Evolutionary conservation across 495 filamentous ascomycete species (phyloP).

Genomic region (Hyaloscypha variabilis): DNA sequence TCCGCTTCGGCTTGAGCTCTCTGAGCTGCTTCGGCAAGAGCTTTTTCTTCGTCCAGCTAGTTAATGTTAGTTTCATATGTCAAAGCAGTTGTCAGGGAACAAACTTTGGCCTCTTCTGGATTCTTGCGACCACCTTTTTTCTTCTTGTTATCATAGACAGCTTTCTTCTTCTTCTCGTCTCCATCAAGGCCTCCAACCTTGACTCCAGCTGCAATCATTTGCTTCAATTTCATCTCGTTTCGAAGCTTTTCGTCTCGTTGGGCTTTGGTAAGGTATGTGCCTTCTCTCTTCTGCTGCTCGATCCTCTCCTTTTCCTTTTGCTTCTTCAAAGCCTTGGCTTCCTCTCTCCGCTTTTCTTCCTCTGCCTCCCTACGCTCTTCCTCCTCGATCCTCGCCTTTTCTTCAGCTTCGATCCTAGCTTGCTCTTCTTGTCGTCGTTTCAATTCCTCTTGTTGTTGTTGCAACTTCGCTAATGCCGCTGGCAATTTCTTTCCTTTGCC

Average conservation of each 20-base stretch:
- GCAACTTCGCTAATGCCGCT: slow-evolving; percentile 75
- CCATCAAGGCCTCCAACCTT: slow-evolving; percentile 75
- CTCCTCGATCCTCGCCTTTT: slow-evolving; percentile 73
- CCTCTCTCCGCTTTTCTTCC: slow-evolving; percentile 73
- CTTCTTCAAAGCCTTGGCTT: slow-evolving; percentile 79
- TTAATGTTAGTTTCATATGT: slow-evolving; percentile 24
- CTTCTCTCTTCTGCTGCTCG: slow-evolving; percentile 93
- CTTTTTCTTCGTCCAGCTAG: slow-evolving; percentile 68
- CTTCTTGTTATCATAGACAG: slow-evolving; percentile 62
- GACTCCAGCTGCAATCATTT: slow-evolving; percentile 88
- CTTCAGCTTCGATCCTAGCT: slow-evolving; percentile 68
- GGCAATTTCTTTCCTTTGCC: slow-evolving; percentile 95
- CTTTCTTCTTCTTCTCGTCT: slow-evolving; percentile 65
- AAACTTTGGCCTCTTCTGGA: slow-evolving; percentile 60
- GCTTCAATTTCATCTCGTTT: slow-evolving; percentile 86
- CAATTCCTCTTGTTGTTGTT: slow-evolving; percentile 89
- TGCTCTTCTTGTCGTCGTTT: slow-evolving; percentile 75
- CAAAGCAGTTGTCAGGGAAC: neutral
- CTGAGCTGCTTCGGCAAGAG: slow-evolving; percentile 72
- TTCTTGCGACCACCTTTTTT: slow-evolving; percentile 74
- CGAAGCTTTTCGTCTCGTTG: slow-evolving; percentile 84
- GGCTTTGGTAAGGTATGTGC: slow-evolving; percentile 92
- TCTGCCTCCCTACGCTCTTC: slow-evolving; percentile 68
- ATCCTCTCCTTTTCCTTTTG: slow-evolving; percentile 95
- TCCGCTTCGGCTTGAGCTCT: slow-evolving; percentile 67